phyloP scores from a whole-genome alignment of 306 rosid species.

The Trifolium dubium region DNA sequence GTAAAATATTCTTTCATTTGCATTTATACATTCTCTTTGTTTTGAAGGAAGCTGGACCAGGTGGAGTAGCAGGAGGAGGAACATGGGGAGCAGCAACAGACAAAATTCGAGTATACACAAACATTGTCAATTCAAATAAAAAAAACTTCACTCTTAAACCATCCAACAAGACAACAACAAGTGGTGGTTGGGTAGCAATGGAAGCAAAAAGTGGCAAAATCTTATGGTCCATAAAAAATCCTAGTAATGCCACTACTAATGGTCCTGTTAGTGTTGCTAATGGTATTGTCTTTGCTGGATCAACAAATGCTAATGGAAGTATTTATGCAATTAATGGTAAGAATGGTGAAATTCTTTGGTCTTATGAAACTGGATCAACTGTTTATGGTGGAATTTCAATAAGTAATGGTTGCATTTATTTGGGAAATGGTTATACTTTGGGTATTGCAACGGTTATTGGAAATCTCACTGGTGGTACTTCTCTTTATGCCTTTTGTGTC shows the following conservation, averaged over 20 bases:
- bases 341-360: conserved; percentile 58
- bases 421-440: conserved; percentile 47
- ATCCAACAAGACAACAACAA: conserved; percentile 40
- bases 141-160: conserved; percentile 60
- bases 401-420: conserved; percentile 57
- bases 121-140: conserved; percentile 34
- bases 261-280: conserved; percentile 65
- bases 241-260: conserved; percentile 23
- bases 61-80: conserved; percentile 57
- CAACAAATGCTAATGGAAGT: conserved; percentile 47
- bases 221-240: conserved; percentile 39
- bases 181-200: conserved; percentile 69
- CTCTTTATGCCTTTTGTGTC: conserved; percentile 52
- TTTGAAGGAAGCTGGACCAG: conserved; percentile 62
- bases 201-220: conserved; percentile 52
- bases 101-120: neutral
- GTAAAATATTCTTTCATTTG: too few species aligned
- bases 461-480: conserved; percentile 30
- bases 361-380: conserved; percentile 47
- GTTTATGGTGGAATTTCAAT: conserved; percentile 57
- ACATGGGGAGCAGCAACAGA: conserved; percentile 62
- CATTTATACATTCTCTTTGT: too few species aligned
- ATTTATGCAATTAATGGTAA: conserved; percentile 50
- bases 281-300: conserved; percentile 59
- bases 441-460: neutral